phyloP scores from a whole-genome alignment of 768 basidiomycete genomes.

The Naganishia vaughanmartiniae region DNA sequence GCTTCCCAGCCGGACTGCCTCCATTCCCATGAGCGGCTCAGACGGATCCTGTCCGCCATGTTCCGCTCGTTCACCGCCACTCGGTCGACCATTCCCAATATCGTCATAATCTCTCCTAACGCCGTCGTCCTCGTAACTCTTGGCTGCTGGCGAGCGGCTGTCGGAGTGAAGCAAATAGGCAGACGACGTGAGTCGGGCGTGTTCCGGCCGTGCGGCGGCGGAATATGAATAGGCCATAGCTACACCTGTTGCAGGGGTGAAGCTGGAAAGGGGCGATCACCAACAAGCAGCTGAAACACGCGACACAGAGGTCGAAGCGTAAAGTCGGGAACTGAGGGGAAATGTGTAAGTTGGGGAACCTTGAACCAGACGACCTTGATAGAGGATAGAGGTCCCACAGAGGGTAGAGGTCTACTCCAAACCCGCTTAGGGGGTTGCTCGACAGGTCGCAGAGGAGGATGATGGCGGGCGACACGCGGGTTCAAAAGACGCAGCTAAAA shows the following conservation, averaged over 20 bases:
- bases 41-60: conserved; percentile 3
- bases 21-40: conserved; percentile 16
- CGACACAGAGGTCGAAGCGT: neutral
- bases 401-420: too few relatives aligned
- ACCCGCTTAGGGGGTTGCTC: too few relatives aligned
- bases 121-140: neutral
- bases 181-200: conserved; percentile 27
- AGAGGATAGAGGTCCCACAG: too few relatives aligned
- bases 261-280: conserved; percentile 22
- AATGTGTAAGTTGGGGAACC: neutral
- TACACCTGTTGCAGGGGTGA: neutral
- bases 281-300: neutral
- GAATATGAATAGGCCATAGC: conserved; percentile 15
- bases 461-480: too few relatives aligned
- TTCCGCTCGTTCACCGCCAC: neutral
- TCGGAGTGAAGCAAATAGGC: conserved; percentile 23
- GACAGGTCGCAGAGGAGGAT: too few relatives aligned
- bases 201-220: conserved; percentile 13
- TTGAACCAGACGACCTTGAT: neutral
- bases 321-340: neutral
- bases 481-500: too few relatives aligned
- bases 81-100: conserved; percentile 23
- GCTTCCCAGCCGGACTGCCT: conserved; percentile 27
- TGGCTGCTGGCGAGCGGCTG: conserved; percentile 2
- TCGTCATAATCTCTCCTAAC: neutral